These are phyloP conservation scores for Penicillium sp. DNA, from an alignment of 2,329 filamentous ascomycete species.

Conservation along the genomic window DNA sequence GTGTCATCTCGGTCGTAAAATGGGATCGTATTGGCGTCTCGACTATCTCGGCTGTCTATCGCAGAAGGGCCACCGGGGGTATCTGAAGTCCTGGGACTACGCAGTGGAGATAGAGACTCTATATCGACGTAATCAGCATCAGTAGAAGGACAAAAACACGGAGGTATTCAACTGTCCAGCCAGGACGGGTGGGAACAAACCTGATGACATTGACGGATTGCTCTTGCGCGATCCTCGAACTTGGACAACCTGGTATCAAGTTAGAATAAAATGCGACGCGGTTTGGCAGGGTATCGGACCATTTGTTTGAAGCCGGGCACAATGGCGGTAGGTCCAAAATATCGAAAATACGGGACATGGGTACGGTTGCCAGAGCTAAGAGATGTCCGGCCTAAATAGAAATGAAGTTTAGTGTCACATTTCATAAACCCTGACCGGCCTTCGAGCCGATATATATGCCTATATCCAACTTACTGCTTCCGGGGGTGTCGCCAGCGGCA, in stretches of 20 bases:
- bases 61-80: conserved; percentile 17
- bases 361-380: conserved; percentile 39
- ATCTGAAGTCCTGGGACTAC: conserved; percentile 34
- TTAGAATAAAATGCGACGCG: conserved; percentile 14
- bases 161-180: background rate
- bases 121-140: background rate
- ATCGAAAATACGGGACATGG: conserved; percentile 80
- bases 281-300: conserved; percentile 51
- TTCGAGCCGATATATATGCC: background rate
- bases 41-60: conserved; percentile 29
- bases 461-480: conserved; percentile 35
- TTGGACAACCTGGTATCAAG: conserved; percentile 56
- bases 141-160: background rate
- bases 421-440: background rate
- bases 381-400: conserved; percentile 36
- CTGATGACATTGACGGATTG: conserved; percentile 42
- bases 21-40: conserved; percentile 54
- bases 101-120: conserved; percentile 40
- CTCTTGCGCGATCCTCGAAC: conserved; percentile 59
- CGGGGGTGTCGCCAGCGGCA: conserved; percentile 31
- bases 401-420: conserved; percentile 7
- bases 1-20: conserved; percentile 74
- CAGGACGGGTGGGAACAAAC: conserved; percentile 21
- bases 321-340: conserved; percentile 88
- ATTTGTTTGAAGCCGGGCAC: conserved; percentile 92